Evolutionary conservation across 2,329 filamentous ascomycete genomes (phyloP), one percentile per base, ranked within the genome.

Genomic region (Dothideomycetidae sp.): DNA sequence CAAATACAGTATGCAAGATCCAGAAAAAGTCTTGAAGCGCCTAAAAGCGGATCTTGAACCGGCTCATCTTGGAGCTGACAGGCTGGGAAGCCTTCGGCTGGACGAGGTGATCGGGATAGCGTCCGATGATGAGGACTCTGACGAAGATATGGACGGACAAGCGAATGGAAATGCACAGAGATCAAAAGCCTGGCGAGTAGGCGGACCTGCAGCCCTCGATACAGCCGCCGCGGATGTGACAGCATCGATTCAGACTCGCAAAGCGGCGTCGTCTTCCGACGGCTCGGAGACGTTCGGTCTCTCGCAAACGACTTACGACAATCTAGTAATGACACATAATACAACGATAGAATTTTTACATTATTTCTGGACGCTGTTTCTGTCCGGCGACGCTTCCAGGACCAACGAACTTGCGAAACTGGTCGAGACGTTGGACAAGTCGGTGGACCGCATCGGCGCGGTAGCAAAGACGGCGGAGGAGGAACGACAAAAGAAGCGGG

Each of bases 301-400:
- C 1, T 56, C 55, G 10, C 53, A 58, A 38, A 37, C 56, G 2
- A 61, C 75, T 2, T 75, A 74, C 46, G 75, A 80, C 46, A 70
- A 70, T 12, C 53, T 81, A n/a, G 67, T 64, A 10, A 67, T 81
- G 39, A 93, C 88, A 0, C 85, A 96, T 55, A 86, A 86, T 37
- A 98, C 90, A 0, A 92, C 84, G 0, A 79, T 82, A 26, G 90
- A 98, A 53, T 98, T 96, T 51, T 64, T 98, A n/a, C 82, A 88
- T 50, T 92, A 96, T 56, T 98, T 98, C 63, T 98, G 88, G 88
- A 71, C 74, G 21, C 76, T 86, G 0, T 98, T 93, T 52, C 68
- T 93, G 16, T 94, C 86, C 0, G 88, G 86, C 10, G 83, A 94
- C 52, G 78, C 83, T 42, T 47, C 50, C 3, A 77, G 83, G 21